These are phyloP conservation scores for Phialemonium atrogriseum DNA, from an alignment of 2,329 filamentous ascomycete genomes.

Conservation along the genomic window DNA sequence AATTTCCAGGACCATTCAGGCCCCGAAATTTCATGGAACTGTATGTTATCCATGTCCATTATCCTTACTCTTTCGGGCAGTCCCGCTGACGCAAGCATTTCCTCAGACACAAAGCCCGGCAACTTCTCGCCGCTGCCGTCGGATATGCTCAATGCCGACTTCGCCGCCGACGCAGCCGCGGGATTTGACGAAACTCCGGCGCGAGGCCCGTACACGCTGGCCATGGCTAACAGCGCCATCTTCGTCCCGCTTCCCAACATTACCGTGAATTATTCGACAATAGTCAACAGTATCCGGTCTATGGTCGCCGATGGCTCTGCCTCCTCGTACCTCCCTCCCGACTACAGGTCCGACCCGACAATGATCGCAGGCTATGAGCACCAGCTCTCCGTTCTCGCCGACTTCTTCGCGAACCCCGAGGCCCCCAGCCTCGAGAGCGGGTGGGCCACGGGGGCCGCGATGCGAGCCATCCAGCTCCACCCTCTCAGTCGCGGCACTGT, in stretches of 20 bases:
- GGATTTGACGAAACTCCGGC: constrained; percentile 22
- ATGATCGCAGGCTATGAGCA: constrained; percentile 23
- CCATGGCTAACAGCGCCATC: constrained; percentile 20
- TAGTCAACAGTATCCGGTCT: constrained; percentile 6
- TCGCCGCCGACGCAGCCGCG: constrained; percentile 20
- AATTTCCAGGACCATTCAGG: constrained; percentile 11
- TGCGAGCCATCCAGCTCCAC: constrained; percentile 4
- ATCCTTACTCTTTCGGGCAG: neutral
- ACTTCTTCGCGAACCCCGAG: constrained; percentile 24
- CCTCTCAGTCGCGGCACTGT: constrained; percentile 6
- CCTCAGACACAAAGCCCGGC: constrained; percentile 12
- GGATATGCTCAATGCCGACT: constrained; percentile 18
- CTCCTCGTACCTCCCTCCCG: constrained; percentile 6
- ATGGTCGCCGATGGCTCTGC: constrained; percentile 4
- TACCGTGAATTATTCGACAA: constrained; percentile 2
- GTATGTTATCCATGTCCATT: neutral
- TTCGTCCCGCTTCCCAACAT: constrained; percentile 15
- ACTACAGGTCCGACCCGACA: constrained; percentile 4
- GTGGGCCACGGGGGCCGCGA: constrained; percentile 5
- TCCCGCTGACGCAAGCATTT: no score
- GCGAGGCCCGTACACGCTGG: constrained; percentile 26
- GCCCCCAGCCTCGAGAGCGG: constrained; percentile 5
- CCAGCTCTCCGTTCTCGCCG: constrained; percentile 33
- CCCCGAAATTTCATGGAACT: constrained; percentile 11
- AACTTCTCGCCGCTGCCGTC: constrained; percentile 7